A percentile compares a stretch with the other conserved stretches of the same genome.
These are phyloP conservation scores for Beauveria sp. DNA, from an alignment of 2,329 filamentous ascomycete genomes.

Conservation along the genomic window DNA sequence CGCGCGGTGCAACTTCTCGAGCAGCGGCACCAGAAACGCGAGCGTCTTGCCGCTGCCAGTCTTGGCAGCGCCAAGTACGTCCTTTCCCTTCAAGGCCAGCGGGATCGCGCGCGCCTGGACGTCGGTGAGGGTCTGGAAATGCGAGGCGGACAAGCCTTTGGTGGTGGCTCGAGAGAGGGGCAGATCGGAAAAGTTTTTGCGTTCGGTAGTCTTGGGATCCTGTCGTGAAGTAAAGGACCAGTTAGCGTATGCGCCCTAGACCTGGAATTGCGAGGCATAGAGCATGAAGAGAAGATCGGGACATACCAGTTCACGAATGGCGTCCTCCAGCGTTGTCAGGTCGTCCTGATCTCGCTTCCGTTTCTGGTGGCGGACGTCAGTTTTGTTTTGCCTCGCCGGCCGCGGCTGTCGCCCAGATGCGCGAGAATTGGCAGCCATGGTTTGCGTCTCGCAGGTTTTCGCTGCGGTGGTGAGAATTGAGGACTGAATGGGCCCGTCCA, in stretches of 20 bases:
- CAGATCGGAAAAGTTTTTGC: constrained; percentile 70
- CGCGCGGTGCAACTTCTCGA: constrained; percentile 84
- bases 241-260: not conserved
- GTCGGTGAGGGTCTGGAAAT: constrained; percentile 86
- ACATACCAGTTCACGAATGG: constrained; percentile 28
- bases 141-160: constrained; percentile 71
- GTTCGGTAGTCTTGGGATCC: constrained; percentile 52
- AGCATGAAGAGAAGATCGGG: not conserved
- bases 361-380: constrained; percentile 29
- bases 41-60: constrained; percentile 94
- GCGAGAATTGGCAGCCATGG: constrained; percentile 10
- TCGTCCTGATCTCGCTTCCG: constrained; percentile 31
- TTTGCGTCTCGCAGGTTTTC: not conserved
- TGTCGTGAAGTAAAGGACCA: constrained; percentile 20
- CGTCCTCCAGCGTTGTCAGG: constrained; percentile 25
- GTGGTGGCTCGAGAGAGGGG: constrained; percentile 78
- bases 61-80: constrained; percentile 91
- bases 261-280: no score
- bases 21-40: constrained; percentile 82
- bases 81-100: constrained; percentile 72
- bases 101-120: constrained; percentile 88
- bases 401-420: not conserved
- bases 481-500: not conserved
- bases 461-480: not conserved
- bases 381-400: constrained; percentile 22